Percentiles rank a stretch among this genome's conserved stretches.
Evolutionary conservation across 2,329 filamentous ascomycete genomes (phyloP).

Genomic region (Teratosphaeriaceae sp.): DNA sequence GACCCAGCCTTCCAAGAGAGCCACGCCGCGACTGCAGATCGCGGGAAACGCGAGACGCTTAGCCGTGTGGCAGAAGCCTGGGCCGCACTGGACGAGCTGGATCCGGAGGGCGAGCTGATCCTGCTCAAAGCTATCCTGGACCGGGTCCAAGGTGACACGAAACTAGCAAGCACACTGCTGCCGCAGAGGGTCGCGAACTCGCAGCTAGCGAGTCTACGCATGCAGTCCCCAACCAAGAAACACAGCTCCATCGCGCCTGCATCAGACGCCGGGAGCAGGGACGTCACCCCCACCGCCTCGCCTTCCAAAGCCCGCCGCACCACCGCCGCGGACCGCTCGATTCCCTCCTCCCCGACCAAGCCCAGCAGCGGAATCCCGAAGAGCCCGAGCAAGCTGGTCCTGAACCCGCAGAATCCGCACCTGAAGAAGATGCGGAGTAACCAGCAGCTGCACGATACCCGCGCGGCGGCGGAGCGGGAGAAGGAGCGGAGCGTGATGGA

Average conservation of each 20-base stretch:
- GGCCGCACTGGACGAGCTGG: constrained; percentile 72
- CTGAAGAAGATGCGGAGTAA: constrained; percentile 62
- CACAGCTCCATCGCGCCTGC: constrained; percentile 18
- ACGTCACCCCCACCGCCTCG: constrained; percentile 22
- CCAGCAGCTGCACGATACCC: constrained; percentile 28
- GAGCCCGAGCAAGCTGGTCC: constrained; percentile 56
- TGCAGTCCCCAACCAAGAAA: constrained; percentile 21
- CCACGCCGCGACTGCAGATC: constrained; percentile 64
- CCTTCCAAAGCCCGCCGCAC: constrained; percentile 18
- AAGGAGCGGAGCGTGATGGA: constrained; percentile 42
- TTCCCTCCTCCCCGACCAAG: constrained; percentile 20
- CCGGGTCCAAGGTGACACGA: constrained; percentile 63
- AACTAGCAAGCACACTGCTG: constrained; percentile 47
- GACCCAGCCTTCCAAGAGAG: constrained; percentile 80
- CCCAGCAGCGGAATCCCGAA: neutral
- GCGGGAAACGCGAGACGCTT: constrained; percentile 72
- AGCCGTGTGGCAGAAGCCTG: constrained; percentile 80
- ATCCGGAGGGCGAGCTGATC: constrained; percentile 85
- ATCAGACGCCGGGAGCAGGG: constrained; percentile 13
- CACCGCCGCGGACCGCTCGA: constrained; percentile 7
- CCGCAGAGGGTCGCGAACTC: constrained; percentile 27
- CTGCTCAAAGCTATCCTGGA: constrained; percentile 72
- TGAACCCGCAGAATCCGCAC: constrained; percentile 79
- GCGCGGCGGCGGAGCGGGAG: constrained; percentile 26
- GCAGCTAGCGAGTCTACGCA: constrained; percentile 30